These are phyloP conservation scores for Diaporthe destruens DNA, from an alignment of 2,329 filamentous ascomycete species.

Conservation along the genomic window DNA sequence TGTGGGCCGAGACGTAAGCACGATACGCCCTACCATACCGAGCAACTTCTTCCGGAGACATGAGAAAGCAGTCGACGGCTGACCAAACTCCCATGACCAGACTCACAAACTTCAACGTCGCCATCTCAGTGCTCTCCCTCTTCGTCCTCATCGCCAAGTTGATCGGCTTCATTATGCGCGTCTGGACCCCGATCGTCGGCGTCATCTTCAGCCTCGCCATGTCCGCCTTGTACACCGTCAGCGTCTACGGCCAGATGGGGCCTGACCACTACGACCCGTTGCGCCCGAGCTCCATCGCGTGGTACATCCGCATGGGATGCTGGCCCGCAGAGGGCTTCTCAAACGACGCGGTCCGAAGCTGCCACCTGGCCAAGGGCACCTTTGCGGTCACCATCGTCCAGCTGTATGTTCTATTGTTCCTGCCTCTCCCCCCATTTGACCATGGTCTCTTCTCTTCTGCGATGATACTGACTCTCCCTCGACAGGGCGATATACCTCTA, in stretches of 20 bases:
- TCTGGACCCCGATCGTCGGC: constrained; percentile 76
- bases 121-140: constrained; percentile 80
- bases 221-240: constrained; percentile 72
- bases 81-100: constrained; percentile 56
- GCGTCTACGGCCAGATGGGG: constrained; percentile 78
- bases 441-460: too few species aligned
- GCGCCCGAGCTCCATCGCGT: constrained; percentile 73
- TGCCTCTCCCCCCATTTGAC: too few species aligned
- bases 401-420: constrained; percentile 66
- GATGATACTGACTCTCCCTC: not conserved
- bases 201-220: constrained; percentile 69
- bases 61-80: constrained; percentile 35
- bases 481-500: constrained; percentile 69
- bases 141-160: constrained; percentile 81
- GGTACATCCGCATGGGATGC: constrained; percentile 82
- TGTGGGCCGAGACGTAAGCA: constrained; percentile 81
- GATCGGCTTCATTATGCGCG: constrained; percentile 76
- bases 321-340: constrained; percentile 63
- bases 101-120: constrained; percentile 81
- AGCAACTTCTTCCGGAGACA: constrained; percentile 12
- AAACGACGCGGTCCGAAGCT: constrained; percentile 68
- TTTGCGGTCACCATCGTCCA: constrained; percentile 76
- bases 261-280: constrained; percentile 77
- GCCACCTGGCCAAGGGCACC: constrained; percentile 75
- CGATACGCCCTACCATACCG: not conserved